Evolutionary conservation across 805 yeast genomes (phyloP), one percentile per base, ranked within the genome.

Genomic region (Monosporozyma solicola): DNA sequence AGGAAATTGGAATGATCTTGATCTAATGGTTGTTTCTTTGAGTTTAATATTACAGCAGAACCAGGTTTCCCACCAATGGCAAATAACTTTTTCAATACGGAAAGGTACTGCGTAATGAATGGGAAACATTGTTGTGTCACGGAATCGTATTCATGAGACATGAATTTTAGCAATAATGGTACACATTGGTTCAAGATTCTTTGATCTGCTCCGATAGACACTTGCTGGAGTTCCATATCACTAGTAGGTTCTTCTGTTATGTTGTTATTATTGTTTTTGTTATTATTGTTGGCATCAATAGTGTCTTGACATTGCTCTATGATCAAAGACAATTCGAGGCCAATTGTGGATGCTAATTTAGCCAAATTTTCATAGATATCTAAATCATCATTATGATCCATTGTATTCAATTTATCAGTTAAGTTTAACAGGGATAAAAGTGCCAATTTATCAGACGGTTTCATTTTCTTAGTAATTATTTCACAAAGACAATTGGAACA

Each of bases 71-170:
- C 71, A 43, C 72, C 72, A 24, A 66, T 22, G 20, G 72, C 71
- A 61, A 64, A 67, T 57, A 64, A 72, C 63, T 81, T 88, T 70
- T 82, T 87, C 58, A 90, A 71, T 46, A 84, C 77, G 10, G 87
- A 71, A 55, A 94, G 72, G 65, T 84, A 90, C 51, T 82, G 86
- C 41, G 87, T 80, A 47, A 94, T 72, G 61, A 89, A 86, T 8
- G 94, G 85, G 63, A 92, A 85, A 6, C 89, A 85, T 66, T 88
- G 95, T 41, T 78, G 75, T 1, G 95, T 81, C 13, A 92, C 84
- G 59, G 94, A 97, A 67, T 94, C 98, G 63, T 84, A 90, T 57
- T 85, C 95, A 66, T 89, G 85, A 32, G 80, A 77, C 64, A 94
- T 76, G 58, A 85, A 87, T 54, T 76, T 76, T 54, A 92, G 76